phyloP scores from a whole-genome alignment of 441 rosid genomes.

The Croton setiger region DNA sequence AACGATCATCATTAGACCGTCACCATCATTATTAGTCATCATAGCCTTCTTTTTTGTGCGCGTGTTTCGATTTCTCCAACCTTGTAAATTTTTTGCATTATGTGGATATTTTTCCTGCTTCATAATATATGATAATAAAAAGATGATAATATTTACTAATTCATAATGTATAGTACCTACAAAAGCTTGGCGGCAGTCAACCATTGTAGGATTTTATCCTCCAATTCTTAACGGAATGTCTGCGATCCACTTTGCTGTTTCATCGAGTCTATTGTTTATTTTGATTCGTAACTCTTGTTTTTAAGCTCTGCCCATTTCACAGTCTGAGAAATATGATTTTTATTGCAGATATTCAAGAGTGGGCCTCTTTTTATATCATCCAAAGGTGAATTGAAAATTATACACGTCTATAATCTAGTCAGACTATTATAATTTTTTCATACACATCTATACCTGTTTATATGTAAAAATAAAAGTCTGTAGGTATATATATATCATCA shows the following conservation, averaged over 20 bases:
- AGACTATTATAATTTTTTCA: neutral
- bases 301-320: neutral
- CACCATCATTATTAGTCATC: neutral
- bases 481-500: neutral
- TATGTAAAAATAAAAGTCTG: constrained; percentile 1
- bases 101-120: neutral
- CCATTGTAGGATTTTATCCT: neutral
- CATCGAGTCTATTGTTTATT: neutral
- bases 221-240: neutral
- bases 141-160: neutral
- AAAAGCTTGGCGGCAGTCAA: neutral
- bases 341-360: constrained; percentile 83
- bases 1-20: neutral
- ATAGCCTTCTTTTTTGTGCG: neutral
- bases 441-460: neutral
- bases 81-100: neutral
- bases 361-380: constrained; percentile 93
- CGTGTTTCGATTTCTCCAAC: neutral
- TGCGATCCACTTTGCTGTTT: neutral
- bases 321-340: constrained; percentile 11
- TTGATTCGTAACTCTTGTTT: neutral
- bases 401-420: neutral
- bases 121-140: neutral
- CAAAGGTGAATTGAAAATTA: constrained; percentile 48
- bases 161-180: neutral